Evolutionary conservation across 2,329 filamentous ascomycete genomes (phyloP).

Genomic region (Aspergillus fijiensis): DNA sequence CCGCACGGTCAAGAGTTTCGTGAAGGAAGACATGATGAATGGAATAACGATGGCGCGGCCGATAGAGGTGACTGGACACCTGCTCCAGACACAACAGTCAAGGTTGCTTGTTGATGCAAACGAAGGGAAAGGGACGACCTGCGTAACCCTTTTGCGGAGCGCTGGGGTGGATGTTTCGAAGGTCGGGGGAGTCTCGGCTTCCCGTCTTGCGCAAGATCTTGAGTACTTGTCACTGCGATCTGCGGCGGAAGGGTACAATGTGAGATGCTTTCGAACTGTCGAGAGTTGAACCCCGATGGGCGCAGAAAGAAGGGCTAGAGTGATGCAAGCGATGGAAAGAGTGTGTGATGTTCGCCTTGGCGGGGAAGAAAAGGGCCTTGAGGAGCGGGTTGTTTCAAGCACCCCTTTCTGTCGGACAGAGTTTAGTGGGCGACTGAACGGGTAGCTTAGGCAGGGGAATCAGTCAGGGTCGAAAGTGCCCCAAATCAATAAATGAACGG

Average conservation of each 20-base stretch:
- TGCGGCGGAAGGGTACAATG: background rate
- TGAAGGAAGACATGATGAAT: slow-evolving; percentile 19
- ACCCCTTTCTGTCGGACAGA: slow-evolving; percentile 19
- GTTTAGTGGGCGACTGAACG: slow-evolving; percentile 15
- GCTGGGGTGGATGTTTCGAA: background rate
- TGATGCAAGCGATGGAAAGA: slow-evolving; percentile 10
- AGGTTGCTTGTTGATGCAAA: slow-evolving; percentile 16
- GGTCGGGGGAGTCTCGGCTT: background rate
- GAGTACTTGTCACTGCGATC: background rate
- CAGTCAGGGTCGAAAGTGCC: slow-evolving; percentile 2
- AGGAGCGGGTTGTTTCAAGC: slow-evolving; percentile 21
- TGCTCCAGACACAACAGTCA: slow-evolving; percentile 22
- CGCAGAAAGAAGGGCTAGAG: slow-evolving; percentile 3
- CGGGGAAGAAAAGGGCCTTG: slow-evolving; percentile 16
- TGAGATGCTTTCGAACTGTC: background rate
- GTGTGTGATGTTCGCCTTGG: slow-evolving; percentile 11
- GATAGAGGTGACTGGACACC: slow-evolving; percentile 8
- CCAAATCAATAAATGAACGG: background rate
- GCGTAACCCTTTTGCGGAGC: slow-evolving; percentile 35
- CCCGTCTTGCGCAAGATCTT: background rate
- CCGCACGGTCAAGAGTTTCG: slow-evolving; percentile 29
- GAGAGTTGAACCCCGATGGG: background rate
- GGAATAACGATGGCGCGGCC: slow-evolving; percentile 7
- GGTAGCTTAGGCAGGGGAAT: slow-evolving; percentile 8
- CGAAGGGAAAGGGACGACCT: slow-evolving; percentile 38